Base-by-base conservation (phyloP, 306 rosid genomes). In the Citrullus amarus region DNA sequence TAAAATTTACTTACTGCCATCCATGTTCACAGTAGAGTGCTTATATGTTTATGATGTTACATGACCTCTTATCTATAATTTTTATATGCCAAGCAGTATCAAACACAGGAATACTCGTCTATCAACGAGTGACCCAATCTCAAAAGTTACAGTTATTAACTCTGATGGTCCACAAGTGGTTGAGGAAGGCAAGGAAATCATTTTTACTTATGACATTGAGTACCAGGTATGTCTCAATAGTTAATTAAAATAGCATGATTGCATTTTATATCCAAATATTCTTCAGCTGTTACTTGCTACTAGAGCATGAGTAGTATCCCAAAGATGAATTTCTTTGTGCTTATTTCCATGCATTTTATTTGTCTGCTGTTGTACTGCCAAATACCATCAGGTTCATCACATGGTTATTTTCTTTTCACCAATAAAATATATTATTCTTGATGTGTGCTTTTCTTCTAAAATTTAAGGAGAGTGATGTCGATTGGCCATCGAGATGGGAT, bases 401-500 rank as follows among this genome's bases (percentile, higher is more conserved):
- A 41, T 48, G 1, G 53, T 2, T 48, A 44, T 43, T 43, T 69
- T 34, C 10, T 22, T 69, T 28, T 39, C 17, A 69, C 13, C 20
- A 2, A 13, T 48, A 12, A 46, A 7, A 38, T 6, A 39, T 25
- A 48, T 25, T 5, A 11, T 71, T 71, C 76, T 70, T 70, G 48
- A 13, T 1, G 32, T 22, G 58, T 28, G 41, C 4, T 16, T 69
- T 43, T 20, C 77, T 25, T 72, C 20, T 25, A 28, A 18, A 25
- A 50, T 46, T 48, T 14, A 72, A 77, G 94, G 88, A 82, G 77
- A 90, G 91, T 79, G 89, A 85, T 6, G 94, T 90, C 84, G 88
- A 90, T 81, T 90, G 92, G 94, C 88, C 94, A 55, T 88, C 92
- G 43, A 88, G 94, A 87, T 90, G 94, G 94, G 92, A 90, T 85